These are phyloP conservation scores for Nigrospora sphaerica DNA, from an alignment of 2,329 filamentous ascomycete species.

Conservation along the genomic window DNA sequence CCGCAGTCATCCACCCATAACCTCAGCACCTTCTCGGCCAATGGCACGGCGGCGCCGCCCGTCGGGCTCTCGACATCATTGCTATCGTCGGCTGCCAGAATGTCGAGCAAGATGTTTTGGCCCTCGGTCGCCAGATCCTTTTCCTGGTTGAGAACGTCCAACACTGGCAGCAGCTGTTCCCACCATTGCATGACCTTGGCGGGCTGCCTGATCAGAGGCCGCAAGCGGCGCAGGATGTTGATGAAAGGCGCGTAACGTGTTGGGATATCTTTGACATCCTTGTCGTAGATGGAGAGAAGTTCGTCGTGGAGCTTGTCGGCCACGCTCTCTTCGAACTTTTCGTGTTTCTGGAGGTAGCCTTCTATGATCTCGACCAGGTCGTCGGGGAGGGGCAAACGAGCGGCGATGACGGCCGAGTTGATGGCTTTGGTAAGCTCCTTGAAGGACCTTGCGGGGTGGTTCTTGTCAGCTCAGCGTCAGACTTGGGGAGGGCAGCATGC, in stretches of 20 bases:
- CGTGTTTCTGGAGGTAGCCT: constrained; percentile 60
- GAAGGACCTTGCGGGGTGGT: constrained; percentile 34
- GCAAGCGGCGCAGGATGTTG: constrained; percentile 55
- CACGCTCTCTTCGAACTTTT: constrained; percentile 57
- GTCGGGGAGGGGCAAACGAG: constrained; percentile 56
- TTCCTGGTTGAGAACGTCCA: constrained; percentile 50
- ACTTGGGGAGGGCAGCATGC: no score
- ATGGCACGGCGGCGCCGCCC: constrained; percentile 29
- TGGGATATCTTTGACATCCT: constrained; percentile 49
- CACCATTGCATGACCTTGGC: constrained; percentile 66
- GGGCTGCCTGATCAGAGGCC: constrained; percentile 56
- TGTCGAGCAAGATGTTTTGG: constrained; percentile 54
- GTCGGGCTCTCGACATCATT: constrained; percentile 36
- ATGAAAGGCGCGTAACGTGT: constrained; percentile 61
- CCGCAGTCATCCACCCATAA: constrained; percentile 48
- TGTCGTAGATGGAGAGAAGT: constrained; percentile 59
- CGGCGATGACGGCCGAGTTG: constrained; percentile 38
- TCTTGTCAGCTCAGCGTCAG: no score
- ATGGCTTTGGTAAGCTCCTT: constrained; percentile 56
- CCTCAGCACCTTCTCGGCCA: constrained; percentile 42
- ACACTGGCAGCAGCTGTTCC: constrained; percentile 52
- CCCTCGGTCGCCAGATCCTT: constrained; percentile 58
- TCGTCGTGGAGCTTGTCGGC: constrained; percentile 71
- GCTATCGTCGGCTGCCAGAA: constrained; percentile 57
- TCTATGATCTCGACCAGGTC: constrained; percentile 56